Evolutionary conservation across 768 basidiomycete species (phyloP).

Genomic region (Collybia nuda): DNA sequence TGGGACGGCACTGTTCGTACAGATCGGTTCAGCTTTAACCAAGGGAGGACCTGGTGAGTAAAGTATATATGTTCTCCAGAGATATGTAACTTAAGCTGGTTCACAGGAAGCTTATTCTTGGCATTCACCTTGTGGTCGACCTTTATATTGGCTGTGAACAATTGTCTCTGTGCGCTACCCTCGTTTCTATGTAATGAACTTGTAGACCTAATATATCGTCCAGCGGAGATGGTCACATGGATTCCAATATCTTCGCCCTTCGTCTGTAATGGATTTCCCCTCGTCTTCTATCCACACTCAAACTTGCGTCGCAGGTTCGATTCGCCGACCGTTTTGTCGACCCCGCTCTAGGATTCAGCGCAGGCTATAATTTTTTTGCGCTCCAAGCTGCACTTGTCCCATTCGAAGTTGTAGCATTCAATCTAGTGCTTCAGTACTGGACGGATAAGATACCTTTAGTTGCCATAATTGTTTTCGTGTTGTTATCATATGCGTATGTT

Average conservation of each 20-base stretch:
- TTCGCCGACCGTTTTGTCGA: conserved; percentile 61
- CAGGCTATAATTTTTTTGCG: conserved; percentile 60
- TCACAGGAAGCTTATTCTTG: conserved; percentile 46
- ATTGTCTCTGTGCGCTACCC: conserved; percentile 38
- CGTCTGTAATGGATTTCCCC: conserved; percentile 31
- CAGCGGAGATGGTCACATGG: conserved; percentile 82
- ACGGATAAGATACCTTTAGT: conserved; percentile 46
- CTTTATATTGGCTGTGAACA: conserved; percentile 48
- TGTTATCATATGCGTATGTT: conserved; percentile 40
- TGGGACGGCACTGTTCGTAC: conserved; percentile 74
- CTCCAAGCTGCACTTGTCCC: conserved; percentile 43
- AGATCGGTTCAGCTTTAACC: conserved; percentile 60
- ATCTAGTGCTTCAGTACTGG: conserved; percentile 52
- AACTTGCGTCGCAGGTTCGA: conserved; percentile 37
- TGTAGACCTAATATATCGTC: neutral
- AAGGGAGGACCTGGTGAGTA: conserved; percentile 62
- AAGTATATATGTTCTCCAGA: conserved; percentile 26
- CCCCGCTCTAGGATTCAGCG: conserved; percentile 54
- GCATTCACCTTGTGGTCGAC: conserved; percentile 50
- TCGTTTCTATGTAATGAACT: neutral
- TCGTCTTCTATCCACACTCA: neutral
- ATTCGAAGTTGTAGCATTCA: conserved; percentile 57
- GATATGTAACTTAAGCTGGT: conserved; percentile 18
- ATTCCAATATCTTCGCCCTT: conserved; percentile 80
- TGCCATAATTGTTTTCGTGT: conserved; percentile 44